Percentiles rank a stretch among this genome's conserved stretches.
Evolutionary conservation across 2,329 filamentous ascomycete species (phyloP).

Genomic region (Fusarium tupiense): DNA sequence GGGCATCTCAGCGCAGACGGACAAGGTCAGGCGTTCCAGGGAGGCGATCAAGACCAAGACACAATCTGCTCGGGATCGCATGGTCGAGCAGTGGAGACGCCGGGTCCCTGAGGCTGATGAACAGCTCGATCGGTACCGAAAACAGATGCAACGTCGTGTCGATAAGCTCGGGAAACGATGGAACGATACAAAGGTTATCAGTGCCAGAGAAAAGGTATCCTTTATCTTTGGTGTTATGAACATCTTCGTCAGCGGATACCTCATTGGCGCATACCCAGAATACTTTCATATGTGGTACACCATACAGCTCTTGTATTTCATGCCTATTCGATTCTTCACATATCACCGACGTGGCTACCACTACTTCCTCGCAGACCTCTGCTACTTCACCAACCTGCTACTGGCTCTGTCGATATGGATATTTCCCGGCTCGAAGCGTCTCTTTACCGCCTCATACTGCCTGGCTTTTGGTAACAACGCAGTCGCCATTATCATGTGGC

Average conservation of each 20-base stretch:
- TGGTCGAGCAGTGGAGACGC: constrained; percentile 92
- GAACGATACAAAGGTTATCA: constrained; percentile 91
- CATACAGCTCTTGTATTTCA: constrained; percentile 87
- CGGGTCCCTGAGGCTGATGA: constrained; percentile 89
- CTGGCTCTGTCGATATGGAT: constrained; percentile 85
- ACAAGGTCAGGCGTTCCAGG: constrained; percentile 84
- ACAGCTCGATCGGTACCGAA: constrained; percentile 89
- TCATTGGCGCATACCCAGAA: constrained; percentile 86
- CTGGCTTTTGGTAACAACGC: constrained; percentile 97
- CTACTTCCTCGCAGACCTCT: constrained; percentile 96
- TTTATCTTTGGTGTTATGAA: constrained; percentile 98
- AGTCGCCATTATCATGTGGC: constrained; percentile 98
- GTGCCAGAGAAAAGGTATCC: constrained; percentile 89
- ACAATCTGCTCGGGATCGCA: constrained; percentile 82
- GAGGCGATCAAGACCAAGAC: constrained; percentile 82
- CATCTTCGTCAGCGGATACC: constrained; percentile 94
- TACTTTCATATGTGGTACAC: constrained; percentile 96
- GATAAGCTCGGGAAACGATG: constrained; percentile 85
- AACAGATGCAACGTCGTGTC: constrained; percentile 87
- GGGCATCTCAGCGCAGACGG: constrained; percentile 81
- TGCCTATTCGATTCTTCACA: constrained; percentile 93
- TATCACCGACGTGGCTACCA: constrained; percentile 94
- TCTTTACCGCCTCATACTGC: constrained; percentile 93
- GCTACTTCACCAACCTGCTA: constrained; percentile 97
- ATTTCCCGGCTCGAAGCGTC: constrained; percentile 87